Conservation (phyloP, 1,139 yeast species). For the Geotrichum histeridarum region DNA sequence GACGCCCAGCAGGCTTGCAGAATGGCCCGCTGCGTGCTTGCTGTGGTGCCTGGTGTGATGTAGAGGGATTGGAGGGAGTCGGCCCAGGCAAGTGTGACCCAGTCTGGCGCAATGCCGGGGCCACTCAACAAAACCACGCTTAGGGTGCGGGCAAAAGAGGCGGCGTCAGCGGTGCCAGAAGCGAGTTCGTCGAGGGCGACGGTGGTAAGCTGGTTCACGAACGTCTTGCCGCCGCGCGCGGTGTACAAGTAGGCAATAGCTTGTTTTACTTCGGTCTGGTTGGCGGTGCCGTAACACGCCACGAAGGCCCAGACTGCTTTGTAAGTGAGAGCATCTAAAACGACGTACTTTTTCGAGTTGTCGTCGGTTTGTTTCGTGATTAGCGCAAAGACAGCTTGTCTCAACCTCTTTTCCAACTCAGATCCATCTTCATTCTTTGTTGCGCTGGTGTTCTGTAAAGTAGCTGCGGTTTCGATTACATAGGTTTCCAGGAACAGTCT, state of each 20-base stretch:
- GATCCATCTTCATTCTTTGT: not conserved
- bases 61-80: conserved; percentile 9
- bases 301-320: conserved; percentile 14
- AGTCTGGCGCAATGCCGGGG: conserved; percentile 17
- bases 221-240: conserved; percentile 17
- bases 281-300: conserved; percentile 12
- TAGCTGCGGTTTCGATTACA: conserved; percentile 3
- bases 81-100: conserved; percentile 19
- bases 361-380: conserved; percentile 8
- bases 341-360: not conserved
- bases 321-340: conserved; percentile 13
- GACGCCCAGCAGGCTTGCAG: conserved; percentile 14
- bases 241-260: conserved; percentile 9
- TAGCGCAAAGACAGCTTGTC: conserved; percentile 15
- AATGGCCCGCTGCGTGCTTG: not conserved
- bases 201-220: conserved; percentile 13
- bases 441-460: not conserved
- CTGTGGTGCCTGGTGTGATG: not conserved
- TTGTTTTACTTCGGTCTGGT: not conserved
- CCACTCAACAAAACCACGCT: conserved; percentile 11
- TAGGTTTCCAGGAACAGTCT: conserved; percentile 18
- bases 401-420: conserved; percentile 3
- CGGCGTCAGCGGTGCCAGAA: not conserved
- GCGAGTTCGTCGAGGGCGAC: conserved; percentile 6
- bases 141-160: not conserved